phyloP scores from a whole-genome alignment of 306 rosid species.

The Herpetospermum pedunculosum region DNA sequence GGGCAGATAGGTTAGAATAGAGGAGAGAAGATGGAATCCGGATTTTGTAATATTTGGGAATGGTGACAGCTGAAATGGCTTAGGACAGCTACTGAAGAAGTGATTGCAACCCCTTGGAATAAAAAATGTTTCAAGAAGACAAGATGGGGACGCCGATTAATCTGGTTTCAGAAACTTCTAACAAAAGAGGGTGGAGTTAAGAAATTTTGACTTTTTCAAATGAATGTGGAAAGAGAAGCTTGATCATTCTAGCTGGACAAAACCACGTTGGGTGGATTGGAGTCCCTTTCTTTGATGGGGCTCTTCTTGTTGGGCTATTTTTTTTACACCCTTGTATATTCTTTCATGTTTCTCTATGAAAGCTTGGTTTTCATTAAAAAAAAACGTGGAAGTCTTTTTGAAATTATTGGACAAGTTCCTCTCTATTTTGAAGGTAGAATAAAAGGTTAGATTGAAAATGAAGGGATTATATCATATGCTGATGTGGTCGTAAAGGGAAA shows the following conservation, averaged over 20 bases:
- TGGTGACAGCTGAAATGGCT: not conserved
- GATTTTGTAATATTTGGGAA: not conserved
- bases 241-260: not conserved
- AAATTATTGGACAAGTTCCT: not conserved
- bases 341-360: not conserved
- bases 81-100: not conserved
- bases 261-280: not conserved
- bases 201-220: not conserved
- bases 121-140: not conserved
- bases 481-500: not conserved
- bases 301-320: not conserved
- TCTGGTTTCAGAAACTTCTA: not conserved
- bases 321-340: too few species aligned
- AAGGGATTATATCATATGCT: not conserved
- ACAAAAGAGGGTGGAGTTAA: not conserved
- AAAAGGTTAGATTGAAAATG: not conserved
- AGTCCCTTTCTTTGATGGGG: not conserved
- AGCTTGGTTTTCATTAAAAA: not conserved
- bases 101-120: not conserved
- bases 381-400: not conserved
- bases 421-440: not conserved
- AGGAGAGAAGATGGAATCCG: not conserved
- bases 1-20: not conserved
- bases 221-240: not conserved
- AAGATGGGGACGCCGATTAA: not conserved